Percentiles rank a stretch among this genome's conserved stretches.
Conservation (phyloP, 306 rosid species). For the Lathyrus tuberosus region DNA sequence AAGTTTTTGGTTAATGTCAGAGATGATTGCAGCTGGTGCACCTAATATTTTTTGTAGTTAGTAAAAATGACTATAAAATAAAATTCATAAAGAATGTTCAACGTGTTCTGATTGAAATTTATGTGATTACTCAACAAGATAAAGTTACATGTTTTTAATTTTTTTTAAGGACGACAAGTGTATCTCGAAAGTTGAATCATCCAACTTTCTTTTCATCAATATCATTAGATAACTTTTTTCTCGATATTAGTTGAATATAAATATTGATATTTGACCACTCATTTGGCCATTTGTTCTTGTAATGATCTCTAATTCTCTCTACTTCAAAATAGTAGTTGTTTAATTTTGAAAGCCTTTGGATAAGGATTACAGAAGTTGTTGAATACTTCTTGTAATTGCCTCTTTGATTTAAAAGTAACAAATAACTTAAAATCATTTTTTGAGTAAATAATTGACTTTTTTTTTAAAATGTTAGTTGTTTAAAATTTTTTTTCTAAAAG, state of each 20-base stretch:
- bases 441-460: too few relatives aligned
- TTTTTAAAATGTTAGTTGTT: too few relatives aligned
- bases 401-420: not conserved
- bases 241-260: not conserved
- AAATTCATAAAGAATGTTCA: not conserved
- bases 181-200: slow-evolving; percentile 10
- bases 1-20: not conserved
- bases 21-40: slow-evolving; percentile 18
- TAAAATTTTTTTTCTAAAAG: too few relatives aligned
- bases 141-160: not conserved
- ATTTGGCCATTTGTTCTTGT: slow-evolving; percentile 6
- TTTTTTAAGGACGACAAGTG: not conserved
- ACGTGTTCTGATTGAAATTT: not conserved
- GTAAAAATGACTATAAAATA: not conserved
- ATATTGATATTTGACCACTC: not conserved
- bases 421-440: too few relatives aligned
- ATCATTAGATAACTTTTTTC: not conserved
- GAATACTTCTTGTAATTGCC: not conserved
- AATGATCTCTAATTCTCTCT: not conserved
- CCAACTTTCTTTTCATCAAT: not conserved
- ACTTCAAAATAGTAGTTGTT: slow-evolving; percentile 9
- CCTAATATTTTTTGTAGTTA: not conserved
- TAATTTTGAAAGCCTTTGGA: not conserved
- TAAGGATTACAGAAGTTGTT: not conserved
- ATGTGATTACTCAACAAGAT: not conserved